Conservation (phyloP, 2,329 filamentous ascomycete genomes). For the Hirsutella rhossiliensis region DNA sequence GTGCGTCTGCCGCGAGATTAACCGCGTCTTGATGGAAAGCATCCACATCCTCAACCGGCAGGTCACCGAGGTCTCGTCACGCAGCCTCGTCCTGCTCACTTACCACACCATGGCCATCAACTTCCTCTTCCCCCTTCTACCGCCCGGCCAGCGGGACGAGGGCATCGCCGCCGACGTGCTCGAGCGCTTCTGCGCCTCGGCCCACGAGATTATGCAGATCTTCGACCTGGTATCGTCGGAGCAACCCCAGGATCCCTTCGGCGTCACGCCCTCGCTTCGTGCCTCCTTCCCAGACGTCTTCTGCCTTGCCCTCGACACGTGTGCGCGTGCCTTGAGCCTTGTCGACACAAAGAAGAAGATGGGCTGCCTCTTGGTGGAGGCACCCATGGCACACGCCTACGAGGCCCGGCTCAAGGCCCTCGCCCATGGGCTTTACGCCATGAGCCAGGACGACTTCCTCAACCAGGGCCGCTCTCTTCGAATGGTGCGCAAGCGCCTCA, state of each 20-base stretch:
- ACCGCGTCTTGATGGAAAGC: conserved; percentile 13
- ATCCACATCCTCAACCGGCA: conserved; percentile 11
- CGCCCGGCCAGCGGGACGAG: conserved; percentile 8
- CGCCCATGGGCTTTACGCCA: conserved; percentile 12
- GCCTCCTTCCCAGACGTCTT: conserved; percentile 15
- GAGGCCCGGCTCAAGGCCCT: conserved; percentile 12
- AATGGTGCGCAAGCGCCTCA: conserved; percentile 16
- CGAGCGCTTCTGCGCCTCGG: conserved; percentile 15
- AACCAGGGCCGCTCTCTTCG: conserved; percentile 12
- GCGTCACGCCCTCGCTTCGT: conserved; percentile 9
- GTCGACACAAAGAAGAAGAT: conserved; percentile 10
- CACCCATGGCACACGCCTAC: conserved; percentile 10
- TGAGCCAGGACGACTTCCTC: conserved; percentile 16
- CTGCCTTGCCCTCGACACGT: conserved; percentile 18
- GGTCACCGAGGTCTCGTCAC: conserved; percentile 11
- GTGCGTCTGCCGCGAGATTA: conserved; percentile 15
- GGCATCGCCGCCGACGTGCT: conserved; percentile 11
- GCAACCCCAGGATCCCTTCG: conserved; percentile 10
- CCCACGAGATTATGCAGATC: conserved; percentile 15
- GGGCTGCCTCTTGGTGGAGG: conserved; percentile 7
- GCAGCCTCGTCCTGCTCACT: conserved; percentile 15
- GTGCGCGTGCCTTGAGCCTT: conserved; percentile 15
- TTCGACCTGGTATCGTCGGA: conserved; percentile 8
- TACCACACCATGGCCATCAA: conserved; percentile 22
- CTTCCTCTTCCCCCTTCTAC: conserved; percentile 16